Percentiles rank a stretch among this genome's conserved stretches.
These are phyloP conservation scores for Euryodendron excelsum DNA, from an alignment of 148 eudicot genomes.

Conservation along the genomic window DNA sequence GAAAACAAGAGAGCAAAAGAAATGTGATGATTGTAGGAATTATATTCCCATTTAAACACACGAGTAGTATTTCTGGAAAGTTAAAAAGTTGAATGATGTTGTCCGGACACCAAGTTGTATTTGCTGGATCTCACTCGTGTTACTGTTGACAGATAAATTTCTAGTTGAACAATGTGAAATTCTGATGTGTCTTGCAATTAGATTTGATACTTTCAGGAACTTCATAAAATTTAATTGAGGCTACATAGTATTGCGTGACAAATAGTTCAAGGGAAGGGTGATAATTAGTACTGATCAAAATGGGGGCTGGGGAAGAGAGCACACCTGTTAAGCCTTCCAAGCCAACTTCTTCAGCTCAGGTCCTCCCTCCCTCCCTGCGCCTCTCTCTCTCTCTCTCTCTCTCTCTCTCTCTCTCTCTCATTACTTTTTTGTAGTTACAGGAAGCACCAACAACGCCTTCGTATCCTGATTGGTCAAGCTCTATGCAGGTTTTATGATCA, in stretches of 20 bases:
- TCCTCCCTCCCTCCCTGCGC: conserved; percentile 19
- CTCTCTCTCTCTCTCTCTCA: too few species aligned
- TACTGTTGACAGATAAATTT: background rate
- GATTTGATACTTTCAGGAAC: conserved; percentile 1
- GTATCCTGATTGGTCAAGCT: conserved; percentile 76
- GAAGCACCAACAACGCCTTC: conserved; percentile 55
- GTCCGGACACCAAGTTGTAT: background rate
- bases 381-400: conserved; percentile 7
- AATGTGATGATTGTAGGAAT: background rate
- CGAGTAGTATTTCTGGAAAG: too few species aligned
- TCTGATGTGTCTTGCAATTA: conserved; percentile 5
- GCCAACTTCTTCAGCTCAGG: conserved; percentile 60
- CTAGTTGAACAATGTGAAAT: background rate
- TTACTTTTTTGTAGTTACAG: conserved; percentile 36
- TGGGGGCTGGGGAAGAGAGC: conserved; percentile 74
- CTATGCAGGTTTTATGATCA: conserved; percentile 63
- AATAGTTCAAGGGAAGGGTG: background rate
- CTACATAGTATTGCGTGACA: background rate
- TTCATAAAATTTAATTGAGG: background rate
- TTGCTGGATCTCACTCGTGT: background rate
- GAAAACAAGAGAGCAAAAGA: background rate
- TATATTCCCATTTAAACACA: background rate
- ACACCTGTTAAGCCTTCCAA: conserved; percentile 66
- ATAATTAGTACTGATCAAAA: conserved; percentile 24
- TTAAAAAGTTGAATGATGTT: background rate